Conservation (phyloP, 345 rosid genomes). For the Carallia pectinifolia region DNA sequence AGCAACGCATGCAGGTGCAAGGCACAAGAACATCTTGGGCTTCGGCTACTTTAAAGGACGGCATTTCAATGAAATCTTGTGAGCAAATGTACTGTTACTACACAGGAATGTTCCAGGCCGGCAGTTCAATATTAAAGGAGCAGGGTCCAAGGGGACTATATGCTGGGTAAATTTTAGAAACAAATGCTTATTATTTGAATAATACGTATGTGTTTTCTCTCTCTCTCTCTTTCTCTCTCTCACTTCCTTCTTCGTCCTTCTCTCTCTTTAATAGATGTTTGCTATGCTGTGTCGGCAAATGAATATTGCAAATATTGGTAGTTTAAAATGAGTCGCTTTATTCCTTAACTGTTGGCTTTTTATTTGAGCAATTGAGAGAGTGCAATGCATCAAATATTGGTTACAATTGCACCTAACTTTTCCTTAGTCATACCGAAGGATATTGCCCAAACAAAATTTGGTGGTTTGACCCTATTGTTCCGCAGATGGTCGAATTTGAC, state of each 20-base stretch:
- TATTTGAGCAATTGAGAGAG: background rate
- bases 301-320: background rate
- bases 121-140: constrained; percentile 74
- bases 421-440: background rate
- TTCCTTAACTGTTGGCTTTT: background rate
- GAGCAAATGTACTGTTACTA: constrained; percentile 69
- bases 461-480: background rate
- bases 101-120: constrained; percentile 86
- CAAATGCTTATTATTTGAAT: background rate
- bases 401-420: background rate
- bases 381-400: background rate
- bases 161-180: constrained; percentile 61
- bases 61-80: constrained; percentile 40
- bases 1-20: constrained; percentile 98
- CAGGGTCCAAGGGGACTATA: constrained; percentile 85
- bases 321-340: background rate
- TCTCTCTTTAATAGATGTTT: background rate
- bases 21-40: constrained; percentile 78
- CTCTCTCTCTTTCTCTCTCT: background rate
- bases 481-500: background rate
- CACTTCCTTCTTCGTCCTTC: too few species aligned
- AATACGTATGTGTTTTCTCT: background rate
- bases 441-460: background rate
- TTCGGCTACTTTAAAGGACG: constrained; percentile 45
- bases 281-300: background rate